A percentile compares a stretch with the other conserved stretches of the same genome.
Evolutionary conservation across 768 basidiomycete genomes (phyloP).

Genomic region (Pholiota microspora): DNA sequence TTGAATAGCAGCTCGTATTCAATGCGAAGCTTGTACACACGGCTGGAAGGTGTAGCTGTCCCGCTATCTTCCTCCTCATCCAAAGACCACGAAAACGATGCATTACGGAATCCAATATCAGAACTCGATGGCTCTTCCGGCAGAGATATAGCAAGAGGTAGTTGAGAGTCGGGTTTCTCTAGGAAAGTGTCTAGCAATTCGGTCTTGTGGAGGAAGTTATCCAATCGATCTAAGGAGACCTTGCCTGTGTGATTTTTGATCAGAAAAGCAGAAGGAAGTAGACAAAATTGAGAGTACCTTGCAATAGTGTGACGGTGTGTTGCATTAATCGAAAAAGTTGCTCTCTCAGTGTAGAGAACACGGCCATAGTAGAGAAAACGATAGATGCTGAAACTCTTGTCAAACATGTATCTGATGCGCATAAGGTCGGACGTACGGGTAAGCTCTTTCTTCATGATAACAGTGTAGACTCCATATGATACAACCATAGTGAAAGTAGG

Average conservation of each 20-base stretch:
- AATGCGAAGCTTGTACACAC: constrained; percentile 48
- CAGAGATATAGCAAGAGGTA: too few relatives aligned
- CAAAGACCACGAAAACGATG: constrained; percentile 53
- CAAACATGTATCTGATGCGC: not conserved
- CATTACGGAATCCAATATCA: constrained; percentile 33
- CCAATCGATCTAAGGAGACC: constrained; percentile 59
- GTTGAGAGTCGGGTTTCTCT: not conserved
- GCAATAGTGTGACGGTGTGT: constrained; percentile 18
- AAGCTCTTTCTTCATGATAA: constrained; percentile 37
- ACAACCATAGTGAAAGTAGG: constrained; percentile 65
- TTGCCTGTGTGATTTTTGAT: constrained; percentile 34
- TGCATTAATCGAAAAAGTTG: constrained; percentile 40
- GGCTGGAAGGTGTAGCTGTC: constrained; percentile 32
- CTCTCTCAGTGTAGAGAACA: constrained; percentile 59
- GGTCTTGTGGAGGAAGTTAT: constrained; percentile 39
- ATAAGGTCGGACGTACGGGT: constrained; percentile 15
- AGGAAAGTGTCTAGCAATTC: constrained; percentile 44
- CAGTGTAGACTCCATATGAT: constrained; percentile 57
- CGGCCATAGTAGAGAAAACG: constrained; percentile 54
- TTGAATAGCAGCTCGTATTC: constrained; percentile 53
- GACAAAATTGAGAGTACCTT: constrained; percentile 6
- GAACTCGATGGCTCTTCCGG: too few relatives aligned
- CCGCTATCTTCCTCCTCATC: constrained; percentile 23
- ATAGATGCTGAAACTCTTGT: constrained; percentile 27
- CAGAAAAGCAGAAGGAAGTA: not conserved